These are phyloP conservation scores for Fraxinus anomala DNA, from an alignment of 257 asterid species.

Conservation along the genomic window DNA sequence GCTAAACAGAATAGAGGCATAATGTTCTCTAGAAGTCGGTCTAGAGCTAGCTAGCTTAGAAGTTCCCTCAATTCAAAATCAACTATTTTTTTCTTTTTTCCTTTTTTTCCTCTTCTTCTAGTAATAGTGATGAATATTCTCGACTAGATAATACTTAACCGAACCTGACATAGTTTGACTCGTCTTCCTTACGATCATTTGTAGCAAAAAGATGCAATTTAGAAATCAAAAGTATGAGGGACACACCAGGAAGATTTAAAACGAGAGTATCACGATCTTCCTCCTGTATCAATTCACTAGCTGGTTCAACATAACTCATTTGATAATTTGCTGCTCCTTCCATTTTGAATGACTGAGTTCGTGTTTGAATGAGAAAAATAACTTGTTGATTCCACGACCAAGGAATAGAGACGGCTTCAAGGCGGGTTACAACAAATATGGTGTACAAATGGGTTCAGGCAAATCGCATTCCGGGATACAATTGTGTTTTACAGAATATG, in stretches of 20 bases:
- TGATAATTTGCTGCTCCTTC: conserved; percentile 27
- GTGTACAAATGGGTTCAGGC: background rate
- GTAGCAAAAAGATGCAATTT: background rate
- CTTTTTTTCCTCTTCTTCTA: background rate
- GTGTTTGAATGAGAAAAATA: background rate
- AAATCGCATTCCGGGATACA: background rate
- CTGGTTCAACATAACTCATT: conserved; percentile 50
- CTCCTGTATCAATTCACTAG: conserved; percentile 47
- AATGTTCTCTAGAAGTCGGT: no score
- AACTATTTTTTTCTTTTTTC: background rate
- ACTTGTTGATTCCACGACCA: background rate
- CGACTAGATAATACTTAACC: background rate
- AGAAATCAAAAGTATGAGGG: background rate
- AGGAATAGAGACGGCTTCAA: background rate
- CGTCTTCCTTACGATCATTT: no score
- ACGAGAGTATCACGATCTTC: conserved; percentile 57
- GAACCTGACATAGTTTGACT: no score
- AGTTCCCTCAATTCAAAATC: background rate
- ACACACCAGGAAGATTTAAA: conserved; percentile 57
- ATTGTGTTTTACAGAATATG: background rate
- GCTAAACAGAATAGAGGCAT: no score
- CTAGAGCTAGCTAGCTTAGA: no score
- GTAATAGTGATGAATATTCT: background rate
- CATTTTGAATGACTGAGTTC: conserved; percentile 26
- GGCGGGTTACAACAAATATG: background rate